These are phyloP conservation scores for Colletotrichum musae DNA, from an alignment of 2,329 filamentous ascomycete genomes.

Conservation along the genomic window DNA sequence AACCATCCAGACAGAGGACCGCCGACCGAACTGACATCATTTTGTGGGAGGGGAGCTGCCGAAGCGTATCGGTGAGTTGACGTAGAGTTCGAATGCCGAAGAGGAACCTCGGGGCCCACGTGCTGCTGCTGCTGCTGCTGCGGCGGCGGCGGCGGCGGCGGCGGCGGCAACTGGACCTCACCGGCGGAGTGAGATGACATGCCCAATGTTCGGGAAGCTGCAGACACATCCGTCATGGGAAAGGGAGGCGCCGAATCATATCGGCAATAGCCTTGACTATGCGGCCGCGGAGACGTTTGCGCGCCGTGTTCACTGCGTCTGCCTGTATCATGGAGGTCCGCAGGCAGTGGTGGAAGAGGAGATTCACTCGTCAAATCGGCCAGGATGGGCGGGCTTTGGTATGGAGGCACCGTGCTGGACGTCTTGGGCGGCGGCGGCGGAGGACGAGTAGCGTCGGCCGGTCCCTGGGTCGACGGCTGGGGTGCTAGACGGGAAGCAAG, in stretches of 20 bases:
- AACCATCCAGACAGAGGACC: slow-evolving; percentile 39
- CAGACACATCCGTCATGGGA: slow-evolving; percentile 47
- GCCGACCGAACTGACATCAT: slow-evolving; percentile 25
- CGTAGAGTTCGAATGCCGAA: slow-evolving; percentile 26
- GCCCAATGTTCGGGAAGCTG: neutral
- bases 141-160: too few relatives aligned
- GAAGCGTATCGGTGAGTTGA: slow-evolving; percentile 44
- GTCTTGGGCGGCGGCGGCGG: slow-evolving; percentile 71
- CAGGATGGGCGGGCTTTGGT: slow-evolving; percentile 45
- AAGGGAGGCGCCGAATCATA: slow-evolving; percentile 65
- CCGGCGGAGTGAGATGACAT: slow-evolving; percentile 31
- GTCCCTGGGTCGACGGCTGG: slow-evolving; percentile 50
- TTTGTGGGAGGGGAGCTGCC: slow-evolving; percentile 42
- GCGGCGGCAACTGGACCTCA: slow-evolving; percentile 36
- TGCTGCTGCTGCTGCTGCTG: slow-evolving; percentile 8
- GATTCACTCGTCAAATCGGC: slow-evolving; percentile 43
- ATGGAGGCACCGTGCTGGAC: slow-evolving; percentile 52
- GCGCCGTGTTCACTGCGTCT: slow-evolving; percentile 42
- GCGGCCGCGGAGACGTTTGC: slow-evolving; percentile 32
- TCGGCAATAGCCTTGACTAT: slow-evolving; percentile 50
- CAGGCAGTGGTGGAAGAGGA: slow-evolving; percentile 49
- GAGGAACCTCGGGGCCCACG: slow-evolving; percentile 31
- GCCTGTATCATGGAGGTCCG: slow-evolving; percentile 46
- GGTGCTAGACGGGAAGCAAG: slow-evolving; percentile 61
- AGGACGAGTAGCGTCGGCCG: slow-evolving; percentile 51